These are phyloP conservation scores for Nitzschia sp. DNA, from an alignment of 108 stramenopile genomes.

Conservation along the genomic window DNA sequence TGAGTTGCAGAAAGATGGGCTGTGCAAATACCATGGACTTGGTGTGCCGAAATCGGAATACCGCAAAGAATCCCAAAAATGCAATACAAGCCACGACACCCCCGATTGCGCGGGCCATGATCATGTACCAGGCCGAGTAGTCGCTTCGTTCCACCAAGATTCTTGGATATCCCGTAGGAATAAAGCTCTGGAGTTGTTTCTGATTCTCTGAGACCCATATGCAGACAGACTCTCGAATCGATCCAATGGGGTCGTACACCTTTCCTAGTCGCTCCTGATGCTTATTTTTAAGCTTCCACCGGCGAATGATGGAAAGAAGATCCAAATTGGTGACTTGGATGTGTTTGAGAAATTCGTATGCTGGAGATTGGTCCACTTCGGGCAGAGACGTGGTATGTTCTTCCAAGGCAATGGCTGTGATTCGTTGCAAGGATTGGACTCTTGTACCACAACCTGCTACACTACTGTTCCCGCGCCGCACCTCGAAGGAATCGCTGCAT, in stretches of 20 bases:
- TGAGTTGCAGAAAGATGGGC: conserved; percentile 26
- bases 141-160: not conserved
- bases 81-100: conserved; percentile 9
- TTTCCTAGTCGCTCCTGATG: too few relatives aligned
- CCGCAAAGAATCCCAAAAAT: not conserved
- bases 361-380: conserved; percentile 20
- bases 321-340: conserved; percentile 15
- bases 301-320: not conserved
- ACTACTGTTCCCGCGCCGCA: conserved; percentile 12
- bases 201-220: conserved; percentile 34
- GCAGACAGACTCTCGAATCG: conserved; percentile 43
- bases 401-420: not conserved
- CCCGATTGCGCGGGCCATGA: conserved; percentile 4
- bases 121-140: not conserved
- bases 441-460: conserved; percentile 29
- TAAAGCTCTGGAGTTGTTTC: conserved; percentile 6
- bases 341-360: conserved; percentile 22
- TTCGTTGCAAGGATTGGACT: conserved; percentile 18
- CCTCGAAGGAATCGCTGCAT: conserved; percentile 7
- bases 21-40: conserved; percentile 42
- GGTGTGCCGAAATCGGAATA: conserved; percentile 14
- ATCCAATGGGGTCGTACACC: conserved; percentile 18
- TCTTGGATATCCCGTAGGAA: conserved; percentile 30
- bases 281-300: not conserved
- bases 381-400: not conserved